Conservation (phyloP, 345 rosid genomes). For the Euphorbia tirucalli region DNA sequence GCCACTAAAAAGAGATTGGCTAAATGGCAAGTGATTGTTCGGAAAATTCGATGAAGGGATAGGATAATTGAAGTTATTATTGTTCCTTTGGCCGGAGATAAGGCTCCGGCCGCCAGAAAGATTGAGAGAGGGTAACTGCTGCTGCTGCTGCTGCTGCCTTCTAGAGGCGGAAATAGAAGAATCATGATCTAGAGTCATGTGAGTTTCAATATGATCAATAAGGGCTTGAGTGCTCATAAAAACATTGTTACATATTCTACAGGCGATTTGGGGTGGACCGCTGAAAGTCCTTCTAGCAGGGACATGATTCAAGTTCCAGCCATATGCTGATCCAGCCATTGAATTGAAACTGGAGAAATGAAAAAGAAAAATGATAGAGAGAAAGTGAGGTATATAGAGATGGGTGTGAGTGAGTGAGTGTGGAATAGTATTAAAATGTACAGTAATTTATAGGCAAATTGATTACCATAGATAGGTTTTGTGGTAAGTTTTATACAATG, state of each 20-base stretch:
- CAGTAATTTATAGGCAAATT: slow-evolving; percentile 7
- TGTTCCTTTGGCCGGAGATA: neutral
- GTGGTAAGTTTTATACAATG: neutral
- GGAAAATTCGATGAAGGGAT: neutral
- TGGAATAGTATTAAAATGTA: too few species aligned
- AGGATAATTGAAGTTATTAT: neutral
- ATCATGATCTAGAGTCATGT: neutral
- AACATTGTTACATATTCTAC: slow-evolving; percentile 33
- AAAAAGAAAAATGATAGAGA: neutral
- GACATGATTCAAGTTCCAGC: slow-evolving; percentile 20
- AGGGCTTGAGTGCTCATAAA: slow-evolving; percentile 26
- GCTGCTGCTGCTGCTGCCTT: too few species aligned
- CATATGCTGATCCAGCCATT: slow-evolving; percentile 30
- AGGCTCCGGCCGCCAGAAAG: neutral
- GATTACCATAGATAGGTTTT: neutral
- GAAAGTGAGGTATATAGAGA: neutral
- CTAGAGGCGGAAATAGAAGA: neutral
- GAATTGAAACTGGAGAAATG: neutral
- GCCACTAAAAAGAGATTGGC: too few species aligned
- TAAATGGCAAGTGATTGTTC: neutral
- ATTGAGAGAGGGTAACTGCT: too few species aligned
- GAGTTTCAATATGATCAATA: slow-evolving; percentile 28
- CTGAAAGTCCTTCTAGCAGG: neutral
- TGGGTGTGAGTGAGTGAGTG: neutral
- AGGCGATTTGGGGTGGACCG: slow-evolving; percentile 21